These are phyloP conservation scores for Clarireedia hainanense DNA, from an alignment of 2,329 filamentous ascomycete genomes.

Conservation along the genomic window DNA sequence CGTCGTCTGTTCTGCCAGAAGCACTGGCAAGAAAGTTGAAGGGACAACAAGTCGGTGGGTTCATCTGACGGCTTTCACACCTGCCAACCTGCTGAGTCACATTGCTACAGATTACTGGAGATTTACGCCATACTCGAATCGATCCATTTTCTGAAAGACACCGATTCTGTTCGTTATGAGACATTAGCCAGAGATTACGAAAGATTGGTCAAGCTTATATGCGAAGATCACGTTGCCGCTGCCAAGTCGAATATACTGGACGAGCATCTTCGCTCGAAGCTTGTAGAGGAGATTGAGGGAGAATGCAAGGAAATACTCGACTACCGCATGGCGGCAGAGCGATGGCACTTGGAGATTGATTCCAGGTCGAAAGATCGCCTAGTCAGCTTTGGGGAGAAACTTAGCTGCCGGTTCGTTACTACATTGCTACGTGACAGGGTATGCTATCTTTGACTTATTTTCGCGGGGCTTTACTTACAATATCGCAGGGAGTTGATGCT, in stretches of 20 bases:
- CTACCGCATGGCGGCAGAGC: conserved; percentile 56
- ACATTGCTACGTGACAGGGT: conserved; percentile 70
- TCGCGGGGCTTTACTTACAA: conserved; percentile 4
- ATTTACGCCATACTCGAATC: conserved; percentile 50
- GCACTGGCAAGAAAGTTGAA: conserved; percentile 86
- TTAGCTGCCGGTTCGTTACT: conserved; percentile 89
- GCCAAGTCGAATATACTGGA: conserved; percentile 56
- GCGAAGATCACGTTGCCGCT: conserved; percentile 70
- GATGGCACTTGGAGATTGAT: conserved; percentile 68
- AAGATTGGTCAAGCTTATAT: conserved; percentile 71
- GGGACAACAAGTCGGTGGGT: conserved; percentile 91
- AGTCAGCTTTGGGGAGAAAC: conserved; percentile 90
- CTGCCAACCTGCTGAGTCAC: neutral
- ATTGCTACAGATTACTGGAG: conserved; percentile 38
- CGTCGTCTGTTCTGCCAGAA: conserved; percentile 91
- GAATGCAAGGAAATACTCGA: conserved; percentile 78
- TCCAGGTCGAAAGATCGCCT: conserved; percentile 77
- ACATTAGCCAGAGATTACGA: conserved; percentile 56
- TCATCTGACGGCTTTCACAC: neutral
- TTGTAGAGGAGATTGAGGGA: conserved; percentile 59
- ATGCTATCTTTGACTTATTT: conserved; percentile 6
- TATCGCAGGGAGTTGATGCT: conserved; percentile 60
- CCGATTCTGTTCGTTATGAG: conserved; percentile 43
- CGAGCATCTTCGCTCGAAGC: conserved; percentile 45
- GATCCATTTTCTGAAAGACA: conserved; percentile 45